These are phyloP conservation scores for Candida silvatica DNA, from an alignment of 805 yeast species.

Conservation along the genomic window DNA sequence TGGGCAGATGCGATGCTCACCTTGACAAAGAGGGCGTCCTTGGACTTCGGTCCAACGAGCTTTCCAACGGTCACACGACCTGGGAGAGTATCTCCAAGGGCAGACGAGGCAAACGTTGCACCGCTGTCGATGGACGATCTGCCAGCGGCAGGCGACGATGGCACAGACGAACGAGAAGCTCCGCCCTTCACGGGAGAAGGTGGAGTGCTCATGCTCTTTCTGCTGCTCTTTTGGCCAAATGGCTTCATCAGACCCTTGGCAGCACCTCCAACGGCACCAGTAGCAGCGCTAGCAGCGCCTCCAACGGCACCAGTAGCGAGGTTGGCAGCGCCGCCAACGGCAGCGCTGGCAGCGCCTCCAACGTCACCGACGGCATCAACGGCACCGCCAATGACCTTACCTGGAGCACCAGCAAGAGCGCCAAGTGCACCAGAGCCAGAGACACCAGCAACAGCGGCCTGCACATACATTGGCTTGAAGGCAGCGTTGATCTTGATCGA, in stretches of 20 bases:
- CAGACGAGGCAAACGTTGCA: constrained; percentile 27
- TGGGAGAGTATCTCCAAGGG: constrained; percentile 31
- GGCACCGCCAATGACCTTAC: constrained; percentile 27
- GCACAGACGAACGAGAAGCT: too few species aligned
- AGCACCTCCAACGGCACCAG: constrained; percentile 31
- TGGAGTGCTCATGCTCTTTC: constrained; percentile 18
- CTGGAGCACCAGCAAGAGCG: constrained; percentile 29
- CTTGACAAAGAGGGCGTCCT: constrained; percentile 38
- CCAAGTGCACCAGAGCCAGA: constrained; percentile 36
- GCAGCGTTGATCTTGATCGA: constrained; percentile 40
- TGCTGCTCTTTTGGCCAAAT: constrained; percentile 11
- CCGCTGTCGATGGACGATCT: constrained; percentile 16
- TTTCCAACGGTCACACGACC: constrained; percentile 41
- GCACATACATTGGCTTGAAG: constrained; percentile 57
- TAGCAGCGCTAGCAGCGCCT: constrained; percentile 30
- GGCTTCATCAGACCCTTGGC: constrained; percentile 25
- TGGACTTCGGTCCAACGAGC: constrained; percentile 12
- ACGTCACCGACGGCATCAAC: constrained; percentile 24
- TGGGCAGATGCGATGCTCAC: constrained; percentile 31
- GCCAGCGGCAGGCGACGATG: constrained; percentile 13
- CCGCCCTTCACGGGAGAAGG: constrained; percentile 8
- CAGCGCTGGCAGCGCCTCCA: constrained; percentile 34
- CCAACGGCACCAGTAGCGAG: constrained; percentile 21
- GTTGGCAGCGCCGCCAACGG: constrained; percentile 33
- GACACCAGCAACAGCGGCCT: constrained; percentile 40